Percentiles rank a stretch among this genome's conserved stretches.
Conservation (phyloP, 2,329 filamentous ascomycete species). For the Blastomyces silverae region DNA sequence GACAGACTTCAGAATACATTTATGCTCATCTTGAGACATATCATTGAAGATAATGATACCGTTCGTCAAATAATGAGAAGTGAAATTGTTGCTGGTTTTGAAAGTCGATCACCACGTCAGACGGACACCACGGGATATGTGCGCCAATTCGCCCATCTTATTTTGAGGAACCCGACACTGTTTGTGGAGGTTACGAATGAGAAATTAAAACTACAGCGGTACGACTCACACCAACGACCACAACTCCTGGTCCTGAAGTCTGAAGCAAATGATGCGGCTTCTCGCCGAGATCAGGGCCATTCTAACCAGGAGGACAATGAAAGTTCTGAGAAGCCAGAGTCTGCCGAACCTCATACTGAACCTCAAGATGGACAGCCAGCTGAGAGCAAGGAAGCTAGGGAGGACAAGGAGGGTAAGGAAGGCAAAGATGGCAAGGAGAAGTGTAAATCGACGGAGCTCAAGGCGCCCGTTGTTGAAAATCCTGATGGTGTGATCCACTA, state of each 20-base stretch:
- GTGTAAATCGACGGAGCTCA: constrained; percentile 60
- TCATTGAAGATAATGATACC: constrained; percentile 88
- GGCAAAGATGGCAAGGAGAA: constrained; percentile 28
- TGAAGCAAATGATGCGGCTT: constrained; percentile 31
- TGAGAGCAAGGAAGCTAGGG: constrained; percentile 14
- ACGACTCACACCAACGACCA: constrained; percentile 48
- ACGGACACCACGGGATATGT: constrained; percentile 67
- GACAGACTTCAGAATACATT: constrained; percentile 67
- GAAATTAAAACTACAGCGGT: constrained; percentile 66
- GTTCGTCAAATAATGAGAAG: constrained; percentile 86
- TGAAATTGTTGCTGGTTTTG: constrained; percentile 75
- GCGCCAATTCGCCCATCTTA: constrained; percentile 69
- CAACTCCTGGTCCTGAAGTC: constrained; percentile 51
- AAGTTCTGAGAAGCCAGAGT: constrained; percentile 32
- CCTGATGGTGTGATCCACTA: constrained; percentile 95
- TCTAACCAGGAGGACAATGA: constrained; percentile 23
- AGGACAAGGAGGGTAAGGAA: constrained; percentile 15
- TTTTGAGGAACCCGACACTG: constrained; percentile 71
- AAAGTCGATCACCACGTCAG: constrained; percentile 50
- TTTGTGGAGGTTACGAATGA: constrained; percentile 87
- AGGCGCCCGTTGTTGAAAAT: constrained; percentile 79
- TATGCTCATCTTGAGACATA: constrained; percentile 81
- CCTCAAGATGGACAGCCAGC: constrained; percentile 18
- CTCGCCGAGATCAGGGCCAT: neutral
- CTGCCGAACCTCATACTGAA: constrained; percentile 21